Conservation (phyloP, 345 rosid species). For the Trapa bicornis region DNA sequence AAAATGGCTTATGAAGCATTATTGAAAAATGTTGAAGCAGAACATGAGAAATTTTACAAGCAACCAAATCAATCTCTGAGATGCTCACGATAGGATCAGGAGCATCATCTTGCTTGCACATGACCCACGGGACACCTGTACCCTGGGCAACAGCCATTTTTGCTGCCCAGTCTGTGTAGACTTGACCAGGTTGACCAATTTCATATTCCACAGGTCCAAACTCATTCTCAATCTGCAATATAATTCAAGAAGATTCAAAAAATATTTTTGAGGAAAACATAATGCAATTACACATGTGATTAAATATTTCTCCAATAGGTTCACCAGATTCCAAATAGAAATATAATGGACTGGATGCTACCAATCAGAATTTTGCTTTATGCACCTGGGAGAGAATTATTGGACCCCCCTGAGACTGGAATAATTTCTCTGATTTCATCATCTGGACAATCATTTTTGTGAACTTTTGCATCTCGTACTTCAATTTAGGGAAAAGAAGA, state of each 20-base stretch:
- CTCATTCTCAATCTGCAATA: constrained; percentile 85
- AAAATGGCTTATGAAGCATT: background rate
- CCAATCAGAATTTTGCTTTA: background rate
- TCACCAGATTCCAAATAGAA: background rate
- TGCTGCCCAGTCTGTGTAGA: constrained; percentile 86
- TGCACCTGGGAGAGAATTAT: constrained; percentile 92
- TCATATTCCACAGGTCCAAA: constrained; percentile 94
- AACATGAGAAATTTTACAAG: background rate
- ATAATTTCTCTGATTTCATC: constrained; percentile 87
- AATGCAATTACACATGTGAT: background rate
- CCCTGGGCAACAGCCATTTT: constrained; percentile 84
- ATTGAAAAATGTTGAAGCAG: background rate
- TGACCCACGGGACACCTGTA: constrained; percentile 98
- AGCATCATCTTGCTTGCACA: constrained; percentile 99
- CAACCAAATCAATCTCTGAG: constrained; percentile 3
- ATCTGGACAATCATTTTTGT: constrained; percentile 72
- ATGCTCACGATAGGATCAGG: constrained; percentile 82
- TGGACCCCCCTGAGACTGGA: constrained; percentile 93
- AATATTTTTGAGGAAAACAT: background rate
- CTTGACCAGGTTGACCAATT: constrained; percentile 60
- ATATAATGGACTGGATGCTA: background rate
- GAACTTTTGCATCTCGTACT: constrained; percentile 81
- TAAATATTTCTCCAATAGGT: background rate
- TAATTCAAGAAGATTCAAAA: background rate
- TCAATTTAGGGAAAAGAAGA: constrained; percentile 10